Evolutionary conservation across 2,329 filamentous ascomycete genomes (phyloP).

Genomic region (Cladosporium sp.): DNA sequence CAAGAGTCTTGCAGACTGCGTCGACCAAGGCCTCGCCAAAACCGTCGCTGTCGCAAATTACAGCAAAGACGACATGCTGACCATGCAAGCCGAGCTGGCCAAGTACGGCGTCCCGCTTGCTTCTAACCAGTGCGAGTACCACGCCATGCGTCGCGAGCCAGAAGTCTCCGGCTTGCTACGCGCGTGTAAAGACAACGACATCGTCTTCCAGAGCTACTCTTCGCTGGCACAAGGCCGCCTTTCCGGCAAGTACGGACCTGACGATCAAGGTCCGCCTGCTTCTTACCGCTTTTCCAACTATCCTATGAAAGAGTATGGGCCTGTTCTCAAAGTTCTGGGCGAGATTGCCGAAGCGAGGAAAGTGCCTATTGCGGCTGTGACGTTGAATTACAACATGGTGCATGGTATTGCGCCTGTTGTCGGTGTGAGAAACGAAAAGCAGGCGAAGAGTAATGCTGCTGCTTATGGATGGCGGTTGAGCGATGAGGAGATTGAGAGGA

Average conservation of each 20-base stretch:
- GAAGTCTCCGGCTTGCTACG: constrained; percentile 34
- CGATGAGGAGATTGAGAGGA: constrained; percentile 37
- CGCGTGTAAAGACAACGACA: not conserved
- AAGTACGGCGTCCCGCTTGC: constrained; percentile 38
- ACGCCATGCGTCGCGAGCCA: constrained; percentile 39
- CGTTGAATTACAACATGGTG: constrained; percentile 38
- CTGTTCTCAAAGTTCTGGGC: constrained; percentile 34
- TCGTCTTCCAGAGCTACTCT: not conserved
- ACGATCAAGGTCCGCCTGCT: constrained; percentile 25
- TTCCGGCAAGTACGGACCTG: not conserved
- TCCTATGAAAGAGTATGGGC: constrained; percentile 41
- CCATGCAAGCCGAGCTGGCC: constrained; percentile 39
- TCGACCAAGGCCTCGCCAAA: constrained; percentile 38
- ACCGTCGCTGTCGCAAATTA: constrained; percentile 45
- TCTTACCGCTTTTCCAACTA: constrained; percentile 29
- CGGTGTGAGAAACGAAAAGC: constrained; percentile 39
- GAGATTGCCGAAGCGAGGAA: constrained; percentile 34
- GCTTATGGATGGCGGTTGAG: constrained; percentile 41
- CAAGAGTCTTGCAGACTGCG: constrained; percentile 40
- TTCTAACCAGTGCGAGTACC: constrained; percentile 45
- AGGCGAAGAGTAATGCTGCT: constrained; percentile 38
- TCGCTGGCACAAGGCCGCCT: not conserved
- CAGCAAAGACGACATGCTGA: constrained; percentile 38
- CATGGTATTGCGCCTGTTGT: constrained; percentile 43
- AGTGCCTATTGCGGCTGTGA: constrained; percentile 36